These are phyloP conservation scores for Gomphus bonarii DNA, from an alignment of 1,284 basidiomycete genomes.

Conservation along the genomic window DNA sequence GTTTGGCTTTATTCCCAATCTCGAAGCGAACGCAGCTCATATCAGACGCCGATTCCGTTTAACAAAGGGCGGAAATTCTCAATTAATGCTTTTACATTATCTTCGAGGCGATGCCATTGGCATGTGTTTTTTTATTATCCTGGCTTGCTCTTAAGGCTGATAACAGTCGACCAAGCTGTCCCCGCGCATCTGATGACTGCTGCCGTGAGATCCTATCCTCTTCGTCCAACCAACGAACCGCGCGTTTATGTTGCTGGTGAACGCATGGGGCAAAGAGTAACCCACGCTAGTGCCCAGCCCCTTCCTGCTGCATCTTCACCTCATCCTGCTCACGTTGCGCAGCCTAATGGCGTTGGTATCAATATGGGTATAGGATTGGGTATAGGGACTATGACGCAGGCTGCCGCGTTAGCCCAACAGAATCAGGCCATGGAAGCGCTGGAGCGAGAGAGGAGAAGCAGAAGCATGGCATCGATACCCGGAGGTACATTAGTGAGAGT, in stretches of 20 bases:
- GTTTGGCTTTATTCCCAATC: conserved; percentile 62
- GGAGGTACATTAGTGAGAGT: neutral
- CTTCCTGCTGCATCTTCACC: conserved; percentile 14
- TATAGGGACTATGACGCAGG: conserved; percentile 26
- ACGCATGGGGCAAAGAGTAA: conserved; percentile 46
- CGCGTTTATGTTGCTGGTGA: conserved; percentile 58
- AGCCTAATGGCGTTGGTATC: conserved; percentile 19
- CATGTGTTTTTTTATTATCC: conserved; percentile 28
- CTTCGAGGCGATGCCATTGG: conserved; percentile 47
- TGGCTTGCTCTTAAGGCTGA: conserved; percentile 3
- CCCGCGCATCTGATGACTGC: conserved; percentile 42
- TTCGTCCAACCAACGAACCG: conserved; percentile 53
- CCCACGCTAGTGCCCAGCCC: conserved; percentile 19
- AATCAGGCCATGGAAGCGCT: conserved; percentile 58
- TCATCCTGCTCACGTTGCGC: neutral
- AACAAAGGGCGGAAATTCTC: conserved; percentile 55
- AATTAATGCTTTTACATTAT: conserved; percentile 64
- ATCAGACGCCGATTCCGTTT: conserved; percentile 60
- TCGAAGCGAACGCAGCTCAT: conserved; percentile 52
- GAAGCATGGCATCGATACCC: conserved; percentile 17
- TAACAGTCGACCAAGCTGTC: conserved; percentile 32
- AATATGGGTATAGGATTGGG: conserved; percentile 15
- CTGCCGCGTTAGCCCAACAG: conserved; percentile 61
- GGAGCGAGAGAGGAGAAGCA: conserved; percentile 31
- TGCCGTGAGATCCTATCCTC: conserved; percentile 57